These are phyloP conservation scores for Prunus salicina DNA, from an alignment of 306 rosid genomes.

Conservation along the genomic window DNA sequence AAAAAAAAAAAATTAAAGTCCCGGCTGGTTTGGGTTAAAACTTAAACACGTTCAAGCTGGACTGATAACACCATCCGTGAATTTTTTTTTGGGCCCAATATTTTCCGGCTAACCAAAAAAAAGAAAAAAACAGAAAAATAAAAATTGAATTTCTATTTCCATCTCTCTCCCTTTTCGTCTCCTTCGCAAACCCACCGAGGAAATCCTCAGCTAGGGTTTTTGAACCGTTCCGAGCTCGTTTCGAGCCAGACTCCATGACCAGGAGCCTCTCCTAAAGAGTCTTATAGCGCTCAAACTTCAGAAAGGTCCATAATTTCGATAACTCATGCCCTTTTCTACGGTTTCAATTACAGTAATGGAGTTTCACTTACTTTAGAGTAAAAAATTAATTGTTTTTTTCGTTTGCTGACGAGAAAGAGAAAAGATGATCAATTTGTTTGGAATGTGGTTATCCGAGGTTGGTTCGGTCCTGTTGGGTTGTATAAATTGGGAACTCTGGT, in stretches of 20 bases:
- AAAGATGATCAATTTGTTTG: not conserved
- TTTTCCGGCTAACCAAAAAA: not conserved
- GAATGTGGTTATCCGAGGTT: not conserved
- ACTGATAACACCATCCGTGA: not conserved
- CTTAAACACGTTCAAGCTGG: too few species aligned
- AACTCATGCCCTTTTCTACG: not conserved
- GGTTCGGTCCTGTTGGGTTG: not conserved
- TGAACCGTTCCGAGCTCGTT: not conserved
- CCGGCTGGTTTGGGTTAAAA: too few species aligned
- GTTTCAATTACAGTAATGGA: not conserved
- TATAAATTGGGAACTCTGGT: not conserved
- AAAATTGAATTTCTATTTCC: not conserved
- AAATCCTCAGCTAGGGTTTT: constrained; percentile 3
- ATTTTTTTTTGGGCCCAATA: not conserved
- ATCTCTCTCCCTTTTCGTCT: not conserved
- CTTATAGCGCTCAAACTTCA: not conserved
- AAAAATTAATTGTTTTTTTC: not conserved
- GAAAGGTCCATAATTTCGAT: constrained; percentile 1
- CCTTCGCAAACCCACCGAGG: not conserved
- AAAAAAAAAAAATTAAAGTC: too few species aligned
- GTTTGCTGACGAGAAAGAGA: not conserved
- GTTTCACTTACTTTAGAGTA: not conserved
- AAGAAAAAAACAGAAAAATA: not conserved
- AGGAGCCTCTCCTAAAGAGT: not conserved
- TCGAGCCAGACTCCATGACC: not conserved